A percentile compares a stretch with the other conserved stretches of the same genome.
These are phyloP conservation scores for Thoreauomyces humboldtii DNA, from an alignment of 192 early-diverging fungal species.

Conservation along the genomic window DNA sequence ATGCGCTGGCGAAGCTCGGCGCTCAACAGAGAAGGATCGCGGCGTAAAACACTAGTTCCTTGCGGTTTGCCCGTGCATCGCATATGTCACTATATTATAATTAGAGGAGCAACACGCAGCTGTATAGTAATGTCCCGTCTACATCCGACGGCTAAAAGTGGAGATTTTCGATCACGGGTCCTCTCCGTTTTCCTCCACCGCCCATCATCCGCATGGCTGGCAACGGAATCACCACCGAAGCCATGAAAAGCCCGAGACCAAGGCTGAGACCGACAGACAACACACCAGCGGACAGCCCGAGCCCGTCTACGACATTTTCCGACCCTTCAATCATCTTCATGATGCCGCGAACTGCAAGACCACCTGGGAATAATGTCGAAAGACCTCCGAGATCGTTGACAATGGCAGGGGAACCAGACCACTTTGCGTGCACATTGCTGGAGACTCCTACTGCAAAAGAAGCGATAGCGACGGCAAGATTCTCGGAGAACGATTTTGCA, in stretches of 20 bases:
- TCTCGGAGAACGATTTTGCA: constrained; percentile 12
- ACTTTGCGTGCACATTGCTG: constrained; percentile 27
- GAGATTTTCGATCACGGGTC: constrained; percentile 3
- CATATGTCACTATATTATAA: background rate
- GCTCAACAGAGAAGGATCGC: no score
- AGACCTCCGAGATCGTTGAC: constrained; percentile 30
- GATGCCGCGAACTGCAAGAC: constrained; percentile 29
- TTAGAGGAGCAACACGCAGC: no score
- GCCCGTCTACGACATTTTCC: constrained; percentile 18
- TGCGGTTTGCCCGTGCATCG: no score
- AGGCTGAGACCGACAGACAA: constrained; percentile 25
- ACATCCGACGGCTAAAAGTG: no score
- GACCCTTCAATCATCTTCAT: constrained; percentile 7
- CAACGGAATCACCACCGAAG: constrained; percentile 21
- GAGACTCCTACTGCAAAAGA: constrained; percentile 29
- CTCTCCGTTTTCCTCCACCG: background rate
- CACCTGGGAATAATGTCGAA: constrained; percentile 32
- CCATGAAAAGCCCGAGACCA: constrained; percentile 36
- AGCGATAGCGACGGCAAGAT: constrained; percentile 17
- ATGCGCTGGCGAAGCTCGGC: constrained; percentile 73
- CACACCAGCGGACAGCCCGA: constrained; percentile 23
- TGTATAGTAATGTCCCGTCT: no score
- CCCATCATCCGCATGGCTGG: background rate
- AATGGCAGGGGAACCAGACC: constrained; percentile 28
- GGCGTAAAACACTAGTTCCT: no score